phyloP scores from a whole-genome alignment of 441 rosid genomes.

The Adansonia gregorii region DNA sequence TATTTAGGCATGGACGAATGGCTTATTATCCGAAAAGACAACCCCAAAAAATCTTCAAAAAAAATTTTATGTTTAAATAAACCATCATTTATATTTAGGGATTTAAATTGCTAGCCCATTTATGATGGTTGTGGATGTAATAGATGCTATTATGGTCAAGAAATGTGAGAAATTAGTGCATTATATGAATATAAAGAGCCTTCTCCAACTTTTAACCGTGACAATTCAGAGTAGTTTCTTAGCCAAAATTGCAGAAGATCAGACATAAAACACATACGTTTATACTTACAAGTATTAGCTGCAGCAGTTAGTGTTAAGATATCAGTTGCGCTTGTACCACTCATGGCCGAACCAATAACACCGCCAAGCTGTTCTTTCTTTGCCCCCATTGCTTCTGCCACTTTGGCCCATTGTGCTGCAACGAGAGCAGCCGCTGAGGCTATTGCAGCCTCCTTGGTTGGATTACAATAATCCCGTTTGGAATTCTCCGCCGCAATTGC shows the following conservation, averaged over 20 bases:
- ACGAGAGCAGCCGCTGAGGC: conserved; percentile 91
- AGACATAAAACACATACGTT: neutral
- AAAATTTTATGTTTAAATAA: too few relatives aligned
- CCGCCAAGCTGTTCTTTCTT: conserved; percentile 67
- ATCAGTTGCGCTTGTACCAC: conserved; percentile 64
- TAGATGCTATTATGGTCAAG: too few relatives aligned
- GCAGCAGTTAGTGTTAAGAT: conserved; percentile 87
- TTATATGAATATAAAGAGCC: neutral
- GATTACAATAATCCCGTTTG: conserved; percentile 31
- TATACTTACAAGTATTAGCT: conserved; percentile 66
- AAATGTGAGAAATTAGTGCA: too few relatives aligned
- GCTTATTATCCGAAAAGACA: too few relatives aligned
- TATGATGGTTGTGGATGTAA: too few relatives aligned
- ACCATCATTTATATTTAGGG: too few relatives aligned
- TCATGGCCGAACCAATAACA: conserved; percentile 74
- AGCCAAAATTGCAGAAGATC: neutral
- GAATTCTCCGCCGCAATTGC: conserved; percentile 78
- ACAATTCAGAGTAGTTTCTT: neutral
- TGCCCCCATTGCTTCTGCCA: conserved; percentile 90
- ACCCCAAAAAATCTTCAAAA: too few relatives aligned
- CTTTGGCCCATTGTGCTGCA: conserved; percentile 81
- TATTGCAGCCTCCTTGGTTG: conserved; percentile 61
- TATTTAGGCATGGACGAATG: too few relatives aligned
- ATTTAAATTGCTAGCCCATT: too few relatives aligned
- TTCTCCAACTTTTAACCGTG: neutral